Evolutionary conservation across 2,329 filamentous ascomycete species (phyloP).

Genomic region (Neospermospora avenae): DNA sequence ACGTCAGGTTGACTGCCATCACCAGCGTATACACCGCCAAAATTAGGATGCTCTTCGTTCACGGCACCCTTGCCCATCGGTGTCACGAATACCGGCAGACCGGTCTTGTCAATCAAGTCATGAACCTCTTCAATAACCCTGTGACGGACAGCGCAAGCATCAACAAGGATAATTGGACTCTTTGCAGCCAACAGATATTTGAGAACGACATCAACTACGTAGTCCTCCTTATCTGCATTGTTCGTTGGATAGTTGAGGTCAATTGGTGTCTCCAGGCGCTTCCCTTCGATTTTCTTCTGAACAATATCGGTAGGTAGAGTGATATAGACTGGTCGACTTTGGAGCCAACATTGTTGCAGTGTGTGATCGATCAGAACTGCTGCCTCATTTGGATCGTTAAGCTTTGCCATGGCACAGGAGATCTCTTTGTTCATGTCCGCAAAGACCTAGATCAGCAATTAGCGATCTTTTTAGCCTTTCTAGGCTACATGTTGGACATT

Average conservation of each 20-base stretch:
- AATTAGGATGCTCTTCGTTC: slow-evolving; percentile 71
- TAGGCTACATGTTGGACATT: not conserved
- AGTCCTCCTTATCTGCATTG: slow-evolving; percentile 69
- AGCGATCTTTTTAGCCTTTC: not conserved
- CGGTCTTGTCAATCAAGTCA: slow-evolving; percentile 67
- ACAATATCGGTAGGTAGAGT: slow-evolving; percentile 81
- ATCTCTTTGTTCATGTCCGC: slow-evolving; percentile 72
- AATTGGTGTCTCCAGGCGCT: slow-evolving; percentile 66
- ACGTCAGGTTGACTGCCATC: slow-evolving; percentile 66
- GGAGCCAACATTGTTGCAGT: slow-evolving; percentile 69
- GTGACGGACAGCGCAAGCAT: slow-evolving; percentile 79
- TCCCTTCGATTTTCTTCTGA: slow-evolving; percentile 70
- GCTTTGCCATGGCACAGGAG: slow-evolving; percentile 66
- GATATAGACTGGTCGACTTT: slow-evolving; percentile 78
- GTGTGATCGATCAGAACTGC: slow-evolving; percentile 75
- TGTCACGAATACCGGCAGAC: slow-evolving; percentile 79
- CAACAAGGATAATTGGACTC: slow-evolving; percentile 74
- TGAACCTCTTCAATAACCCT: slow-evolving; percentile 70
- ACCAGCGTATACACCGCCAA: slow-evolving; percentile 84
- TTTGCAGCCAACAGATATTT: slow-evolving; percentile 70
- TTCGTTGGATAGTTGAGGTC: slow-evolving; percentile 63
- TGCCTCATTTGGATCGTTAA: slow-evolving; percentile 67
- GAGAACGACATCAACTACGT: slow-evolving; percentile 77
- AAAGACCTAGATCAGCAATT: slow-evolving; percentile 48
- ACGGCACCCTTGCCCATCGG: slow-evolving; percentile 88